Conservation (phyloP, 495 filamentous ascomycete species). For the Lepidopterella palustris region DNA sequence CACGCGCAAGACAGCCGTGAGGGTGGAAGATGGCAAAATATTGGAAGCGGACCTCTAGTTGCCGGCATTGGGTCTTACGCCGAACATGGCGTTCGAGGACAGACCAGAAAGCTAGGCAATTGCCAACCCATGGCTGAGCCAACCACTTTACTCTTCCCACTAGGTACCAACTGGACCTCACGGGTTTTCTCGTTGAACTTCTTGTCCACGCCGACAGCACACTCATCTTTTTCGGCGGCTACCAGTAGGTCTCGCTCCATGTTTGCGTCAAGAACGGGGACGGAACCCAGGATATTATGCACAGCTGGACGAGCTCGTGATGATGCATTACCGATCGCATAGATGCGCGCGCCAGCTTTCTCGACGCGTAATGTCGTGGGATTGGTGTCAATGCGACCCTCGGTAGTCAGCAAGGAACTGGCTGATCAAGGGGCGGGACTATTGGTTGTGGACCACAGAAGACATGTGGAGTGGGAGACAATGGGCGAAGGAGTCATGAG, state of each 20-base stretch:
- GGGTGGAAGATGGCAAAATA: too few relatives aligned
- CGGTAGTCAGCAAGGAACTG: slow-evolving; percentile 29
- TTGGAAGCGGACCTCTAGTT: too few relatives aligned
- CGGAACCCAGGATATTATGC: slow-evolving; percentile 36
- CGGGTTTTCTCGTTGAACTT: slow-evolving; percentile 28
- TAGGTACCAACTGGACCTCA: slow-evolving; percentile 46
- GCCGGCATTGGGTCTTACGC: too few relatives aligned
- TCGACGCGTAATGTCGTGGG: slow-evolving; percentile 42
- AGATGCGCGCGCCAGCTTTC: slow-evolving; percentile 42
- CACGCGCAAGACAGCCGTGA: too few relatives aligned
- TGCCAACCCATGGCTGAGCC: slow-evolving; percentile 49
- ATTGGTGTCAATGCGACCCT: slow-evolving; percentile 42
- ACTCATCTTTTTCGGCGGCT: slow-evolving; percentile 1
- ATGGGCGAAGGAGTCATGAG: too few relatives aligned
- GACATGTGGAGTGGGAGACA: too few relatives aligned
- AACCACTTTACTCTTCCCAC: slow-evolving; percentile 49
- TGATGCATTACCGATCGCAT: slow-evolving; percentile 42
- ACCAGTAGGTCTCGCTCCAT: slow-evolving; percentile 39
- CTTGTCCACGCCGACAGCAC: slow-evolving; percentile 21
- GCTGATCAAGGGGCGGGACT: too few relatives aligned
- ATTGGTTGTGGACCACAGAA: too few relatives aligned
- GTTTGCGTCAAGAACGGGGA: slow-evolving; percentile 43
- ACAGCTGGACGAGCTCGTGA: slow-evolving; percentile 33
- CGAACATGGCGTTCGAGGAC: too few relatives aligned
- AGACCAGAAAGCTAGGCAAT: slow-evolving; percentile 51